phyloP scores from a whole-genome alignment of 805 yeast genomes.

The Blastobotrys mokoenaii region DNA sequence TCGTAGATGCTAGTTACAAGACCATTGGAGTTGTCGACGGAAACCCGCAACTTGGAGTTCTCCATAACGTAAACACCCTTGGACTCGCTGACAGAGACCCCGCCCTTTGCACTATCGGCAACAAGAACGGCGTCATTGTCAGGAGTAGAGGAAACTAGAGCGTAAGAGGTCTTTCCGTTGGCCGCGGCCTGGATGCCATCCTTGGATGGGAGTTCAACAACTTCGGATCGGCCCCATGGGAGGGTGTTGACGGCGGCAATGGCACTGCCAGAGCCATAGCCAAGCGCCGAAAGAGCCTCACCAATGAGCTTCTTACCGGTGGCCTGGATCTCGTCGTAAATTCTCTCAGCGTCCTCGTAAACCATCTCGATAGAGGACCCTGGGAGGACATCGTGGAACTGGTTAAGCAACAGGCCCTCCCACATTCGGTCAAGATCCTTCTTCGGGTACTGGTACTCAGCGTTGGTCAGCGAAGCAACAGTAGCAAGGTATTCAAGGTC shows the following conservation, averaged over 20 bases:
- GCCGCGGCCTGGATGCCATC: not conserved
- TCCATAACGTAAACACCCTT: constrained; percentile 42
- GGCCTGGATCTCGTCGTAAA: constrained; percentile 53
- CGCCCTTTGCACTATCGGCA: not conserved
- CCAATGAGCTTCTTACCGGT: constrained; percentile 45
- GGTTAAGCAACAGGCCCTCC: constrained; percentile 84
- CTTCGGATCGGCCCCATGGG: constrained; percentile 53
- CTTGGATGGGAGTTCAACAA: constrained; percentile 31
- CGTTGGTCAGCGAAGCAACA: constrained; percentile 48
- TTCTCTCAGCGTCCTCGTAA: constrained; percentile 80
- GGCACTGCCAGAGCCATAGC: constrained; percentile 6
- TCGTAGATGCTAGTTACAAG: constrained; percentile 58
- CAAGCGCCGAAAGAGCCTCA: constrained; percentile 39
- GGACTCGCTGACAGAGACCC: constrained; percentile 35
- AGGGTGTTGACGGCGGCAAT: constrained; percentile 41
- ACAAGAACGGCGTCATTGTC: not conserved
- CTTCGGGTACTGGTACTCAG: constrained; percentile 62
- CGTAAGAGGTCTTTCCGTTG: not conserved
- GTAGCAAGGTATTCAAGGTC: constrained; percentile 83
- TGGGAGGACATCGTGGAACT: constrained; percentile 94
- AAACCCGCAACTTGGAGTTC: constrained; percentile 54
- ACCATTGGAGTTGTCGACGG: constrained; percentile 47
- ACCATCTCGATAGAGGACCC: constrained; percentile 95
- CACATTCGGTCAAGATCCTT: constrained; percentile 61
- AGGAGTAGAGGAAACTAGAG: not conserved